These are phyloP conservation scores for Neospermospora avenae DNA, from an alignment of 2,329 filamentous ascomycete species.

Conservation along the genomic window DNA sequence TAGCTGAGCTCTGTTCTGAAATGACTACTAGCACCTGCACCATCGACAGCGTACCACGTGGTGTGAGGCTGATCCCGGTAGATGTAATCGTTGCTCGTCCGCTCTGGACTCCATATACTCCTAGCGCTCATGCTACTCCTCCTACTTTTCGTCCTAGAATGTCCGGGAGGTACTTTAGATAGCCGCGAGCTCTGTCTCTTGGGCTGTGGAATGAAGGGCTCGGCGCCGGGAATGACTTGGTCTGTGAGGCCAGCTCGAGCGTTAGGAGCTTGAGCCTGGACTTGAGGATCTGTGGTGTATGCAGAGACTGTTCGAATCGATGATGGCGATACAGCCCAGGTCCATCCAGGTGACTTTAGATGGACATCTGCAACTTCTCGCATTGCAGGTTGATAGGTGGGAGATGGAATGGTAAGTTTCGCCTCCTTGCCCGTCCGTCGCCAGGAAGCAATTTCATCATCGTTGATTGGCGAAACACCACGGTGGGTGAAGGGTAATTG, in stretches of 20 bases:
- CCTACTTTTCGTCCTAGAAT: constrained; percentile 31
- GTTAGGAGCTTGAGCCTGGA: constrained; percentile 59
- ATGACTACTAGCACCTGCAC: constrained; percentile 13
- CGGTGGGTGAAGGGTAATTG: constrained; percentile 46
- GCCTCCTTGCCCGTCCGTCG: constrained; percentile 26
- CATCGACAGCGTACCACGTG: constrained; percentile 27
- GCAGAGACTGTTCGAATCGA: constrained; percentile 32
- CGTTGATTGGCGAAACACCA: constrained; percentile 59
- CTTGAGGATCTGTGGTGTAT: constrained; percentile 32
- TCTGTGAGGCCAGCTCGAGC: constrained; percentile 61
- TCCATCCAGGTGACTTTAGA: constrained; percentile 26
- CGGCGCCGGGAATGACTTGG: constrained; percentile 56
- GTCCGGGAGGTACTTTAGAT: constrained; percentile 41
- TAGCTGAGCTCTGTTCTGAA: constrained; percentile 16
- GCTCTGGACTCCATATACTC: constrained; percentile 28
- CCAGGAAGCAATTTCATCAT: constrained; percentile 66
- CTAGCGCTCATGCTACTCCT: constrained; percentile 32
- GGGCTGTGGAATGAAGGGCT: constrained; percentile 52
- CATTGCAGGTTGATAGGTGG: constrained; percentile 10
- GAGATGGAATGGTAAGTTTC: constrained; percentile 16
- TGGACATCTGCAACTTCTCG: constrained; percentile 12
- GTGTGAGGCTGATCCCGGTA: constrained; percentile 17
- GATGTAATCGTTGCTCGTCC: constrained; percentile 21
- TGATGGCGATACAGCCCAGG: constrained; percentile 27
- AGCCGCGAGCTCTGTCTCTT: constrained; percentile 53